Evolutionary conservation across 2,329 filamentous ascomycete species (phyloP), one percentile per base, ranked within the genome.

Genomic region (Penicillium sp.): DNA sequence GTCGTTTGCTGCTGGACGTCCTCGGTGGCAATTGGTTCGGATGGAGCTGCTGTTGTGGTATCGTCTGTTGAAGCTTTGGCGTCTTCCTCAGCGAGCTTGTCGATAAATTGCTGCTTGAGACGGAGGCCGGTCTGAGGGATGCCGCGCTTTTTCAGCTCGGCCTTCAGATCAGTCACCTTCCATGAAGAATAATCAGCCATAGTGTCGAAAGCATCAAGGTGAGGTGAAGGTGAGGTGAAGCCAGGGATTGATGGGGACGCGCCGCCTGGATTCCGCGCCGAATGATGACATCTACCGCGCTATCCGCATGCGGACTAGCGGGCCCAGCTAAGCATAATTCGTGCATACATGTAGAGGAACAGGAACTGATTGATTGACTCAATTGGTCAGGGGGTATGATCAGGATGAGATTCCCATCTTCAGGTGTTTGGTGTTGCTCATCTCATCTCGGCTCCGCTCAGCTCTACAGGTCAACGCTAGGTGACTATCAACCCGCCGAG

Each of bases 161-260:
- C 83, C 71, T 87, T 88, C 52, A 93, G 80, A 64, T 91, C 87
- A 27, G 85, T 78, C 56, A 93, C 89, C 74, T 89, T 92, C 65
- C 86, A 80, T 71, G 78, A 80, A 49, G 68, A 76, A 68, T 79
- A 83, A 59, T 82, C 79, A 54, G 75, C 72, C 80, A 82, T 82
- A 27, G 33, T 68, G 56, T 44, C 20, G 44, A 18, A 12, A 32
- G 7, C 56, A 59, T 62, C 26, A 24, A 34, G 23, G 21, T 37
- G 27, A 36, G 27, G 30, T 32, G 32, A 40, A 21, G 15, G 23
- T 18, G 23, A 26, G 36, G 32, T 8, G 21, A 33, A 20, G 44
- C 32, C 55, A 49, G 56, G 47, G 58, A 52, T 52, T 46, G 46
- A 54, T 49, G 52, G 57, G 51, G 59, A 60, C 59, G 57, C 59